A percentile compares a stretch with the other conserved stretches of the same genome.
These are phyloP conservation scores for Saccharomyces hybrid DNA, from an alignment of 1,139 yeast species.

Conservation along the genomic window DNA sequence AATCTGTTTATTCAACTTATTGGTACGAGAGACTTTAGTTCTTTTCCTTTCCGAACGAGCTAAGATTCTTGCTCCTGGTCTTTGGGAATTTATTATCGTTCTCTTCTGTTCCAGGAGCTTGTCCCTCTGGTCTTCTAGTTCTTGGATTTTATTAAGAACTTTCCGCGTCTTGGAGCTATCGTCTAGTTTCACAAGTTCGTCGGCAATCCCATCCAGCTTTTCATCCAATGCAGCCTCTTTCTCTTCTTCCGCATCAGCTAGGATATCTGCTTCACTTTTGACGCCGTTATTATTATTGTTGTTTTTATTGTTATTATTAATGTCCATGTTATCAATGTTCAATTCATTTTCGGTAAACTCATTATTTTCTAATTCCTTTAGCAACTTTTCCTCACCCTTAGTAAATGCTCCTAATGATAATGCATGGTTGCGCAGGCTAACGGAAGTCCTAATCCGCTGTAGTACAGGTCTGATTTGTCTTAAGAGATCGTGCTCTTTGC, in stretches of 20 bases:
- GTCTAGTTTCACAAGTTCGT: constrained; percentile 30
- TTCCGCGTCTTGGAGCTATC: constrained; percentile 28
- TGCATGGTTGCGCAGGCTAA: constrained; percentile 54
- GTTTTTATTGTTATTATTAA: not conserved
- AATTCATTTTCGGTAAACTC: constrained; percentile 32
- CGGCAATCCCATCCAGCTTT: constrained; percentile 28
- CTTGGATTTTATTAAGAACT: constrained; percentile 18
- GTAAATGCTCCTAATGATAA: constrained; percentile 36
- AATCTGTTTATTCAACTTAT: constrained; percentile 20
- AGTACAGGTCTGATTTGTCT: constrained; percentile 54
- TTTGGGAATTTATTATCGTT: constrained; percentile 10
- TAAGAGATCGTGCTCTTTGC: constrained; percentile 58
- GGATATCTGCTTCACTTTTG: constrained; percentile 22
- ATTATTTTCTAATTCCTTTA: constrained; percentile 36
- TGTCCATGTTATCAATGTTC: constrained; percentile 5
- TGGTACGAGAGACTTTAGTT: constrained; percentile 10
- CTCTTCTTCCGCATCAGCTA: constrained; percentile 12
- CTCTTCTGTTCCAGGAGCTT: constrained; percentile 17
- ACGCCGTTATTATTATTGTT: not conserved
- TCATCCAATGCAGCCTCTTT: constrained; percentile 22
- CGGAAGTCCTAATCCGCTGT: constrained; percentile 49
- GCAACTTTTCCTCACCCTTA: constrained; percentile 39
- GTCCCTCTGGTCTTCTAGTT: constrained; percentile 27
- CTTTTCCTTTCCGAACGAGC: constrained; percentile 23
- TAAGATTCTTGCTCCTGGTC: constrained; percentile 18